Conservation (phyloP, 768 basidiomycete genomes). For the Pleurotus pulmonarius region DNA sequence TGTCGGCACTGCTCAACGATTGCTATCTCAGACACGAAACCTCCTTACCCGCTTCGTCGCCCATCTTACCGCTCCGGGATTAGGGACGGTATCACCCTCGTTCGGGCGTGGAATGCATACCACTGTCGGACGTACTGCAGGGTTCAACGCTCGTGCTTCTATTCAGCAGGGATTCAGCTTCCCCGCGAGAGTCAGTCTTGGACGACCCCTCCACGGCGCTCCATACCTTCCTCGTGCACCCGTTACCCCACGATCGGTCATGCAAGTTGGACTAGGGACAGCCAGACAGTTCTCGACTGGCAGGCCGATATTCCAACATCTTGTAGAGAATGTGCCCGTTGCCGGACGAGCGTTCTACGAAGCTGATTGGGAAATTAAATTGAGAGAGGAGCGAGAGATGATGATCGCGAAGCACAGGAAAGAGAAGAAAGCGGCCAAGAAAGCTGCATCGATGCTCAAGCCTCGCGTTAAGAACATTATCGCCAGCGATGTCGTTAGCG, state of each 20-base stretch:
- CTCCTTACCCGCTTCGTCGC: slow-evolving; percentile 52
- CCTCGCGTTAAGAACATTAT: slow-evolving; percentile 16
- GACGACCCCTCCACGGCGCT: slow-evolving; percentile 33
- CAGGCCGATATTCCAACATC: slow-evolving; percentile 74
- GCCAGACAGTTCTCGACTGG: slow-evolving; percentile 73
- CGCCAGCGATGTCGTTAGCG: slow-evolving; percentile 11
- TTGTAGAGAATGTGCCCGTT: slow-evolving; percentile 80
- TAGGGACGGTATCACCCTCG: slow-evolving; percentile 25
- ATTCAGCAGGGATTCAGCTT: slow-evolving; percentile 59
- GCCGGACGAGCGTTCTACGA: slow-evolving; percentile 70
- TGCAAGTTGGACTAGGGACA: slow-evolving; percentile 72
- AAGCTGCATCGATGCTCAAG: slow-evolving; percentile 32
- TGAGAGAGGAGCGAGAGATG: slow-evolving; percentile 38
- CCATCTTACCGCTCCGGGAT: slow-evolving; percentile 56
- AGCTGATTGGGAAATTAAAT: slow-evolving; percentile 63
- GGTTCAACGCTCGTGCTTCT: slow-evolving; percentile 27
- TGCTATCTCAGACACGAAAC: slow-evolving; percentile 52
- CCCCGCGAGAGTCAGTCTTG: slow-evolving; percentile 48
- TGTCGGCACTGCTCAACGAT: slow-evolving; percentile 33
- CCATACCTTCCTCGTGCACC: slow-evolving; percentile 60
- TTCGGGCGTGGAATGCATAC: slow-evolving; percentile 1
- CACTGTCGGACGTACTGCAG: slow-evolving; percentile 20
- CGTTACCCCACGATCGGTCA: slow-evolving; percentile 41
- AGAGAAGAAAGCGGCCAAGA: slow-evolving; percentile 19
- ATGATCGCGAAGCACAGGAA: slow-evolving; percentile 23